These are phyloP conservation scores for Cytospora paraplurivora DNA, from an alignment of 2,329 filamentous ascomycete species.

Conservation along the genomic window DNA sequence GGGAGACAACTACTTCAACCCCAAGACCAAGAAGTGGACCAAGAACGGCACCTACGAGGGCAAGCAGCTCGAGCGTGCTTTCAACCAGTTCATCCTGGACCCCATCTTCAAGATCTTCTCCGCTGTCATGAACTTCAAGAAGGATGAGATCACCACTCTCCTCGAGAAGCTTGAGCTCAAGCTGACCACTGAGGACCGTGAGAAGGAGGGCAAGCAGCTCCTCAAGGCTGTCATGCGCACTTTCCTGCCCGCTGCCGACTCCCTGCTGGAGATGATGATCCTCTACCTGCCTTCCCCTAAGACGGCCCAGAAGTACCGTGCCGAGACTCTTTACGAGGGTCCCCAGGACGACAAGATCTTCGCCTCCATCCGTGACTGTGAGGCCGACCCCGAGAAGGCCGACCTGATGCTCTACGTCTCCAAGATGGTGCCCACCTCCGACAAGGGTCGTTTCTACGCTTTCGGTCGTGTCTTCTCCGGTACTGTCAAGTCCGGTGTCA, in stretches of 20 bases:
- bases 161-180: conserved; percentile 95
- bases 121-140: conserved; percentile 98
- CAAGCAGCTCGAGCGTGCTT: conserved; percentile 92
- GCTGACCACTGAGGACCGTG: conserved; percentile 81
- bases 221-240: conserved; percentile 98
- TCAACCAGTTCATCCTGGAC: conserved; percentile 99
- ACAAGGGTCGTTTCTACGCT: conserved; percentile 99
- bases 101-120: conserved; percentile 99
- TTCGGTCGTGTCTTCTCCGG: conserved; percentile 99
- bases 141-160: conserved; percentile 81
- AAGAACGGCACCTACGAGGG: conserved; percentile 82
- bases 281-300: conserved; percentile 96
- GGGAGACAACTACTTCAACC: conserved; percentile 99
- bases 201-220: conserved; percentile 95
- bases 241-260: conserved; percentile 97
- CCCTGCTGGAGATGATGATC: conserved; percentile 99
- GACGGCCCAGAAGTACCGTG: conserved; percentile 96
- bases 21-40: conserved; percentile 99
- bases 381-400: conserved; percentile 75
- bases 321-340: conserved; percentile 98
- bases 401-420: conserved; percentile 99
- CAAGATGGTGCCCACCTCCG: conserved; percentile 99
- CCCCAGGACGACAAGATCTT: conserved; percentile 87
- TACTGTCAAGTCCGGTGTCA: conserved; percentile 95
- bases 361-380: conserved; percentile 95